Evolutionary conservation across 192 early-diverging fungal genomes (phyloP).

Genomic region (Funneliformis geosporum): DNA sequence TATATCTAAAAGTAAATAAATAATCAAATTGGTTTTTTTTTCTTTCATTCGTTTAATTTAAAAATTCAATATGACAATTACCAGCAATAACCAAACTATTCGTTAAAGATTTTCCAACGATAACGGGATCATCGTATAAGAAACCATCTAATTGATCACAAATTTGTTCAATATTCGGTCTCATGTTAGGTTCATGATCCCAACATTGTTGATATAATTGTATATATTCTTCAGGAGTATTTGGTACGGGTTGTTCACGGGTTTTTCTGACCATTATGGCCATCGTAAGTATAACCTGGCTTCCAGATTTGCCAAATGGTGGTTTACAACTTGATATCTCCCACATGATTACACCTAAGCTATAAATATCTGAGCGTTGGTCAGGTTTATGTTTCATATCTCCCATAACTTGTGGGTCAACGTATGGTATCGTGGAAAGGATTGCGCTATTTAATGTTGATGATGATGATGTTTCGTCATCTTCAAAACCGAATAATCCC

Average conservation of each 20-base stretch:
- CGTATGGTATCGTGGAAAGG: background rate
- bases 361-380: slow-evolving; percentile 12
- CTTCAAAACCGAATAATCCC: background rate
- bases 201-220: slow-evolving; percentile 30
- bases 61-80: background rate
- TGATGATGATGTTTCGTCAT: slow-evolving; percentile 6
- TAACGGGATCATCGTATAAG: background rate
- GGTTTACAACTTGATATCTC: slow-evolving; percentile 3
- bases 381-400: background rate
- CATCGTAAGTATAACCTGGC: background rate
- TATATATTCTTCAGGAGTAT: slow-evolving; percentile 28
- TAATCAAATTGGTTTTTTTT: too few relatives aligned
- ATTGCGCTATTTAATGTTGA: background rate
- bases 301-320: slow-evolving; percentile 1
- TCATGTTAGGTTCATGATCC: slow-evolving; percentile 17
- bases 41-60: too few relatives aligned
- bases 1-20: background rate
- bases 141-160: slow-evolving; percentile 14
- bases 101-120: background rate
- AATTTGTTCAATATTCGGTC: slow-evolving; percentile 27
- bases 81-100: background rate
- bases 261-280: background rate
- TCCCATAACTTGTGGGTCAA: slow-evolving; percentile 12
- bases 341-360: slow-evolving; percentile 14
- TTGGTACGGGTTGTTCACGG: slow-evolving; percentile 8